phyloP scores from a whole-genome alignment of 805 yeast species.

The Zygotorulaspora florentina region DNA sequence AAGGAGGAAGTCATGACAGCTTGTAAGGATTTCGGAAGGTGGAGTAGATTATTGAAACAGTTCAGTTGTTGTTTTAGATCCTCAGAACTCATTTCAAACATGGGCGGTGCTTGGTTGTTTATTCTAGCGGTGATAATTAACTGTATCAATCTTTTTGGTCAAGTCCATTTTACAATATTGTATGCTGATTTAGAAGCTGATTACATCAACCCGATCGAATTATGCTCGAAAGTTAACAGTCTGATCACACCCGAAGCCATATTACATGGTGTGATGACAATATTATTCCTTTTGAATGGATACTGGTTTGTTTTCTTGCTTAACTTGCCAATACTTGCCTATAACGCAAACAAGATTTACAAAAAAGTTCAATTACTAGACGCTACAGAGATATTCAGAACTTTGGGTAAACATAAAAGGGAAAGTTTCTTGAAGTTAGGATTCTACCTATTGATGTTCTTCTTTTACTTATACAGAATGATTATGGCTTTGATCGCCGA shows the following conservation, averaged over 20 bases:
- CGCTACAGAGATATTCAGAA: slow-evolving; percentile 96
- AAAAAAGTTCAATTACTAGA: slow-evolving; percentile 82
- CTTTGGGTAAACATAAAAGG: slow-evolving; percentile 86
- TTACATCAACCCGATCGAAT: slow-evolving; percentile 94
- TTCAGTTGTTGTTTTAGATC: too few relatives aligned
- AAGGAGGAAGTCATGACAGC: not conserved
- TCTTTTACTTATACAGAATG: slow-evolving; percentile 94
- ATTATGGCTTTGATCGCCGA: slow-evolving; percentile 85
- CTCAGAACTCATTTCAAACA: too few relatives aligned
- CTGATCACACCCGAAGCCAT: slow-evolving; percentile 88
- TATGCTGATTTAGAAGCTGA: slow-evolving; percentile 94
- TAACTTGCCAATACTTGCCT: slow-evolving; percentile 79
- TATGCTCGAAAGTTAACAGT: slow-evolving; percentile 88
- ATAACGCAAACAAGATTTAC: slow-evolving; percentile 73
- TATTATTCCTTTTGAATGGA: slow-evolving; percentile 75
- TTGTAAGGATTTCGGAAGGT: too few relatives aligned
- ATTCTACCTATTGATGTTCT: slow-evolving; percentile 86
- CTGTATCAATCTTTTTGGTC: slow-evolving; percentile 83
- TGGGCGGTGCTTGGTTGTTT: slow-evolving; percentile 35
- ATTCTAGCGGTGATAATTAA: slow-evolving; percentile 77
- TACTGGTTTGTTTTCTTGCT: slow-evolving; percentile 87
- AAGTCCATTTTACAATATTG: slow-evolving; percentile 93
- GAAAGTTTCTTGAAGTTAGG: slow-evolving; percentile 89
- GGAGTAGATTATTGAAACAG: too few relatives aligned
- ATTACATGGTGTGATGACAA: slow-evolving; percentile 67